These are phyloP conservation scores for Dactylellina sp. DNA, from an alignment of 2,329 filamentous ascomycete genomes.

Conservation along the genomic window DNA sequence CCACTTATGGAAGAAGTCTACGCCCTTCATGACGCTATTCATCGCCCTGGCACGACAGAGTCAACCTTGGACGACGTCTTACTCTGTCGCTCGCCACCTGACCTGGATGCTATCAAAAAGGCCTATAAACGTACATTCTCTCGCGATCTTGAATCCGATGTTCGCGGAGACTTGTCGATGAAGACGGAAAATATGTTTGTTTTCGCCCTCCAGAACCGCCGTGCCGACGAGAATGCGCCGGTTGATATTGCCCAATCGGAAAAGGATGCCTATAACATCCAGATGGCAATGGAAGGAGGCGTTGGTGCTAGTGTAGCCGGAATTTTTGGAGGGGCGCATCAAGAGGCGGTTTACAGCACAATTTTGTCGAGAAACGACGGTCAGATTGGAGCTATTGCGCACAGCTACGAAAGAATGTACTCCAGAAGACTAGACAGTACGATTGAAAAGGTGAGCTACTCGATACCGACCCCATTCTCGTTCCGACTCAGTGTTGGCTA, in stretches of 20 bases:
- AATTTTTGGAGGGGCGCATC: conserved; percentile 74
- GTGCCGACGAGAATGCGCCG: conserved; percentile 81
- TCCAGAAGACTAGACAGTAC: conserved; percentile 76
- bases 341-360: conserved; percentile 43
- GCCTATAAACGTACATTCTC: conserved; percentile 78
- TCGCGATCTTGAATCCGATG: conserved; percentile 76
- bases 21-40: conserved; percentile 77
- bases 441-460: conserved; percentile 71
- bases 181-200: conserved; percentile 89
- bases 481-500: conserved; percentile 1
- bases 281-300: conserved; percentile 77
- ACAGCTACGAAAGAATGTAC: conserved; percentile 80
- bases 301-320: conserved; percentile 81
- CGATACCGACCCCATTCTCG: background rate
- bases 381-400: conserved; percentile 84
- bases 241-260: conserved; percentile 80
- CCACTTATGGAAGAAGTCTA: conserved; percentile 82
- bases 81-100: conserved; percentile 84
- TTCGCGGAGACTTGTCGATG: conserved; percentile 82
- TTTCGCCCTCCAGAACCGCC: conserved; percentile 79
- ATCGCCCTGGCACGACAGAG: conserved; percentile 87
- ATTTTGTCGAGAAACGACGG: conserved; percentile 71
- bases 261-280: conserved; percentile 79
- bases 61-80: conserved; percentile 85
- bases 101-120: conserved; percentile 85